Conservation (phyloP, 202 grass and related monocot genomes). For the Schoenoplectus tabernaemontani region DNA sequence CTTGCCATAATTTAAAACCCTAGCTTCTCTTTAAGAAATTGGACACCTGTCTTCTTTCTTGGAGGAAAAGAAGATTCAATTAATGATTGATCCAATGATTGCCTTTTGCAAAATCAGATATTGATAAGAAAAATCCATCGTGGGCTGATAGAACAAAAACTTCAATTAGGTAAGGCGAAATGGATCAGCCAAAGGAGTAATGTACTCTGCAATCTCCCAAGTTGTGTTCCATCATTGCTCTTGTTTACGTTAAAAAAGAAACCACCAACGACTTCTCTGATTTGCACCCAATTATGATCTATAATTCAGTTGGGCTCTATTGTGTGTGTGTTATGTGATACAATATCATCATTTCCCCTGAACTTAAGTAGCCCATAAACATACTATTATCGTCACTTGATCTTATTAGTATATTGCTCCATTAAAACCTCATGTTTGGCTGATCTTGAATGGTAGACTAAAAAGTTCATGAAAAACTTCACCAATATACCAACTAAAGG, state of each 20-base stretch:
- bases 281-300: background rate
- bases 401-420: background rate
- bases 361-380: background rate
- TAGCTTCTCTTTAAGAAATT: conserved; percentile 28
- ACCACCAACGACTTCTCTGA: background rate
- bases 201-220: background rate
- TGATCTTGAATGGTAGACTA: background rate
- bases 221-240: background rate
- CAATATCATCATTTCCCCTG: background rate
- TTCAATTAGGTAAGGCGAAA: conserved; percentile 14
- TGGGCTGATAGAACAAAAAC: conserved; percentile 44
- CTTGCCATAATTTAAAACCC: conserved; percentile 24
- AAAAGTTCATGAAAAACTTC: background rate
- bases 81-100: conserved; percentile 77
- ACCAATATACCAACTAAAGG: background rate
- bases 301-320: background rate
- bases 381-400: background rate
- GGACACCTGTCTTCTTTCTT: conserved; percentile 41
- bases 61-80: conserved; percentile 55
- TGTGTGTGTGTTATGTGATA: too few relatives aligned
- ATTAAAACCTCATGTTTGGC: background rate
- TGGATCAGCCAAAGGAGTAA: conserved; percentile 21
- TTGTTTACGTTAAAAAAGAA: background rate
- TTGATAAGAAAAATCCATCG: conserved; percentile 56
- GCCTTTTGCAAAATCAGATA: conserved; percentile 44